phyloP scores from a whole-genome alignment of 2,329 filamentous ascomycete species.

The Phoma herbarum region DNA sequence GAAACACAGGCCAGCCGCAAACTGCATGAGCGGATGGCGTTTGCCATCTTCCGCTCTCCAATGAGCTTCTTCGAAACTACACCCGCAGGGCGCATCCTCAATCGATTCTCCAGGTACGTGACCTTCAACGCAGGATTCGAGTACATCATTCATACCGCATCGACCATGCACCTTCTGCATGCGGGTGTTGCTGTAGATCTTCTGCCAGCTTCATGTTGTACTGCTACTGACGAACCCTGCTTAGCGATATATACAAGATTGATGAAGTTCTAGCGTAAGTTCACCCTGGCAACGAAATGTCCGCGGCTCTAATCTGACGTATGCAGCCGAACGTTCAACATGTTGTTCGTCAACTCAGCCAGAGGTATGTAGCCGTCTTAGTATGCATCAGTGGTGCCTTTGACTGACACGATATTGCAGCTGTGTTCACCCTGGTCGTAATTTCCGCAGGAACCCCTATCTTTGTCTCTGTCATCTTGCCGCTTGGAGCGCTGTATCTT shows the following conservation, averaged over 20 bases:
- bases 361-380: conserved; percentile 53
- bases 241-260: conserved; percentile 78
- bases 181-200: conserved; percentile 1
- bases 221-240: conserved; percentile 15
- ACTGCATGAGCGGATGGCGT: conserved; percentile 96
- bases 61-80: conserved; percentile 99
- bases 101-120: conserved; percentile 87
- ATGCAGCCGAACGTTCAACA: conserved; percentile 85
- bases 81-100: conserved; percentile 93
- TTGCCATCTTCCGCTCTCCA: conserved; percentile 93
- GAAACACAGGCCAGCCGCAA: conserved; percentile 81
- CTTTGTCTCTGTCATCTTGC: conserved; percentile 82
- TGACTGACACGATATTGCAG: conserved; percentile 46
- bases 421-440: conserved; percentile 82
- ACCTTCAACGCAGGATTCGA: not conserved
- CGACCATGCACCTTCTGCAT: conserved; percentile 3
- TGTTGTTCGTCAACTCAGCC: conserved; percentile 68
- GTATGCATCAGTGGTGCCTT: conserved; percentile 25
- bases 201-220: not conserved
- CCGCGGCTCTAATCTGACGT: conserved; percentile 9
- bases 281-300: not conserved
- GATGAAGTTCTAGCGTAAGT: conserved; percentile 86
- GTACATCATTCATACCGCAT: not conserved
- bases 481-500: conserved; percentile 81
- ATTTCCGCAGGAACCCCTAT: conserved; percentile 83